Evolutionary conservation across 106 monocot species (phyloP).

Genomic region (Phalaenopsis aphrodite): DNA sequence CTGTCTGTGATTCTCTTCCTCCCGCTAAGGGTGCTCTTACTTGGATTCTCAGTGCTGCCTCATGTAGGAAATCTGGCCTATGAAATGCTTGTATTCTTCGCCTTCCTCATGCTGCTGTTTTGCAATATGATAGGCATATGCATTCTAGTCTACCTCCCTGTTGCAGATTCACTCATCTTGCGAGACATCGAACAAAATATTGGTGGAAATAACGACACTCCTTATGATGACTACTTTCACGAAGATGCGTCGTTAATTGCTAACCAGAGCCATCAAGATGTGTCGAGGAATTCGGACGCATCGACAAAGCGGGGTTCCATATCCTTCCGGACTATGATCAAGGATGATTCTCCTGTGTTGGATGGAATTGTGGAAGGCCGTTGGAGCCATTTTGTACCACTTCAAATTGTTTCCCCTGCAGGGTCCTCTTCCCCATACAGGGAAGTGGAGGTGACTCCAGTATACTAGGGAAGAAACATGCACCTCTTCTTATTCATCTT

Average conservation of each 20-base stretch:
- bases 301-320: slow-evolving; percentile 60
- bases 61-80: slow-evolving; percentile 25
- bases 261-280: slow-evolving; percentile 27
- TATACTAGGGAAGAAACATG: slow-evolving; percentile 20
- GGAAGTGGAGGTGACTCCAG: slow-evolving; percentile 25
- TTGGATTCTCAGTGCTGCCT: slow-evolving; percentile 58
- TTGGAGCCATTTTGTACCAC: slow-evolving; percentile 1
- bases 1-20: slow-evolving; percentile 29
- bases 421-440: slow-evolving; percentile 14
- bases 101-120: slow-evolving; percentile 43
- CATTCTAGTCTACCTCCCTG: slow-evolving; percentile 70
- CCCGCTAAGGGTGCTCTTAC: slow-evolving; percentile 48
- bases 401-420: slow-evolving; percentile 36
- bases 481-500: background rate
- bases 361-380: slow-evolving; percentile 20
- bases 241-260: slow-evolving; percentile 38
- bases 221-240: slow-evolving; percentile 66
- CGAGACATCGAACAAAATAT: slow-evolving; percentile 15
- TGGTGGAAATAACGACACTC: slow-evolving; percentile 30
- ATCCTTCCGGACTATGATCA: slow-evolving; percentile 61
- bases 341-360: slow-evolving; percentile 25
- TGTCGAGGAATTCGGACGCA: slow-evolving; percentile 43
- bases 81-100: slow-evolving; percentile 50
- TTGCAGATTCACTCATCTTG: slow-evolving; percentile 50
- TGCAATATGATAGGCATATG: slow-evolving; percentile 35